Evolutionary conservation across 768 basidiomycete genomes (phyloP), one percentile per base, ranked within the genome.

Genomic region (Mycena haematopus): DNA sequence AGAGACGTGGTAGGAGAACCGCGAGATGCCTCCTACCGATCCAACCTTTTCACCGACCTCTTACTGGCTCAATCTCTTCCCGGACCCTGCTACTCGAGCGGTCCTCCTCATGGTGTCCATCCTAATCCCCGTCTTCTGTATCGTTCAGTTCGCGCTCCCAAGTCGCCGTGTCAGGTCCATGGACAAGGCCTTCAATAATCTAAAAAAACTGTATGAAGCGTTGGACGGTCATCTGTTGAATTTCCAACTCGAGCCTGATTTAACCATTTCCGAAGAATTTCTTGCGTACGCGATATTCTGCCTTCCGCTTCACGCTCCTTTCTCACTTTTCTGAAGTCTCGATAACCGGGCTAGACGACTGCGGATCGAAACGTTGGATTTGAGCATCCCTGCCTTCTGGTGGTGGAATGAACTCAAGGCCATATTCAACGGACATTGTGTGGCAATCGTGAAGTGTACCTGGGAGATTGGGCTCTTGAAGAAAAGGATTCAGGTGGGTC

Each of bases 321-420:
- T 45, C 27, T 46, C 7, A 56, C 29, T 11, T n/a, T 29, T 6
- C 2, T 31, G 24, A 56, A 56, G 55, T 33, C 31, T 56, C 17
- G 44, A 56, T 15, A 19, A 46, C 29, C 2, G 15, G 15, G 44
- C 45, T 5, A 46, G 33, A 10, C 11, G 14, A 3, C 22, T 56
- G 13, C 31, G 21, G 10, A 56, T 56, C 17, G 2, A 47, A 35
- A 36, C 22, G 11, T 14, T 46, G 13, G 3, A 11, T 14, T 44
- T 45, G 6, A 15, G 15, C 4, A 24, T 3, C 22, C 45, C 45
- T 15, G 31, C 11, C 10, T 19, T 56, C 42, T 47, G 44, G 55
- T 56, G 44, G 55, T 56, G 55, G 55, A 47, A 36, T 15, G 55
- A 56, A 35, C 19, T 56, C 33, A 1, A 13, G 2, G 54, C 42